Percentiles rank a stretch among this genome's conserved stretches.
These are phyloP conservation scores for Gossypium raimondii DNA, from an alignment of 345 rosid genomes.

Conservation along the genomic window DNA sequence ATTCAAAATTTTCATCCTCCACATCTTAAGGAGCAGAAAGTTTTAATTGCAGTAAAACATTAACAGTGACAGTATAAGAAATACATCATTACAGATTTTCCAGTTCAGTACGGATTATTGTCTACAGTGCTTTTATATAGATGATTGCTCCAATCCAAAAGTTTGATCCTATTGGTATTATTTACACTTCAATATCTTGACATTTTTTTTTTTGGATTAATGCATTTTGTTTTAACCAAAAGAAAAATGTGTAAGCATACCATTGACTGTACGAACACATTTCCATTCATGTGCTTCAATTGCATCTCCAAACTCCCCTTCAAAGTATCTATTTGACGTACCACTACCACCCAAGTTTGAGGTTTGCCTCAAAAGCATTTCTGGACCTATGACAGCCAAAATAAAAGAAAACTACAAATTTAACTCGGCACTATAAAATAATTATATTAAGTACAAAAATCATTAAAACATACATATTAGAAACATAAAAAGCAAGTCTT, in stretches of 20 bases:
- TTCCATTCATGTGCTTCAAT: constrained; percentile 83
- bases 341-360: constrained; percentile 45
- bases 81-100: not conserved
- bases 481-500: not conserved
- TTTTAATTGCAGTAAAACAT: not conserved
- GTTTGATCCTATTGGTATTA: not conserved
- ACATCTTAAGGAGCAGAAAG: not conserved
- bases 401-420: constrained; percentile 10
- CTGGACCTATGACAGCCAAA: constrained; percentile 61
- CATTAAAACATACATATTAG: not conserved
- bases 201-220: not conserved
- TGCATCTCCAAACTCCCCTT: constrained; percentile 77
- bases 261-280: constrained; percentile 82
- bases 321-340: constrained; percentile 45
- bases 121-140: not conserved
- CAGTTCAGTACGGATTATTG: not conserved
- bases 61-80: not conserved
- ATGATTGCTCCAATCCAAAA: not conserved
- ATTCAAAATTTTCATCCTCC: constrained; percentile 1
- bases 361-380: constrained; percentile 71
- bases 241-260: constrained; percentile 26
- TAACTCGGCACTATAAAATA: not conserved
- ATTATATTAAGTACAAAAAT: not conserved
- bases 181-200: not conserved
- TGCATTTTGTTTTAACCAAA: not conserved